phyloP scores from a whole-genome alignment of 306 rosid species.

The Rubus idaeus region DNA sequence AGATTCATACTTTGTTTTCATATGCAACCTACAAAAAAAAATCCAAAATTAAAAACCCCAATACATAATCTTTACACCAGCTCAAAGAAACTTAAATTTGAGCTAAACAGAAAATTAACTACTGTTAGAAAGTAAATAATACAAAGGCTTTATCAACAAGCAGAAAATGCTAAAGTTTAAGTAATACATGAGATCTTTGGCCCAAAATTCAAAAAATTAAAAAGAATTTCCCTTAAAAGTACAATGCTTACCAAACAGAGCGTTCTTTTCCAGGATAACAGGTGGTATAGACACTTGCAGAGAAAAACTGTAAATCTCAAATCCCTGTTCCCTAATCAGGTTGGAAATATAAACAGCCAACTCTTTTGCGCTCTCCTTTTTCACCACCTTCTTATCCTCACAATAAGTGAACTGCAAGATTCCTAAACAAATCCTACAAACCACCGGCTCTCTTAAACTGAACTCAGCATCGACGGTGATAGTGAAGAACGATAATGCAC shows the following conservation, averaged over 20 bases:
- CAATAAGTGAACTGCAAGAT: constrained; percentile 64
- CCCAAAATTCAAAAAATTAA: too few species aligned
- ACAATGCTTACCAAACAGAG: constrained; percentile 38
- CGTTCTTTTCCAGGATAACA: constrained; percentile 46
- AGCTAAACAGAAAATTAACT: too few species aligned
- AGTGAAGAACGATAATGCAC: too few species aligned
- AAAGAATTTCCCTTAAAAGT: too few species aligned
- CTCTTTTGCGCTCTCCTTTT: too few species aligned
- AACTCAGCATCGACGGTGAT: constrained; percentile 33
- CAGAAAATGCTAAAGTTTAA: not conserved
- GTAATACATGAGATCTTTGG: too few species aligned
- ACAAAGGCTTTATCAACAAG: not conserved
- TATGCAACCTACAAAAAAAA: too few species aligned
- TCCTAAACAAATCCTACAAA: constrained; percentile 73
- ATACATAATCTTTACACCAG: too few species aligned
- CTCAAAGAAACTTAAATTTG: too few species aligned
- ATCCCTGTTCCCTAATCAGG: constrained; percentile 44
- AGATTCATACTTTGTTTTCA: too few species aligned
- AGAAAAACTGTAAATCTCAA: constrained; percentile 58
- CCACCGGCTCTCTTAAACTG: constrained; percentile 17
- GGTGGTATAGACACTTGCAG: constrained; percentile 72
- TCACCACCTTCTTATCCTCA: constrained; percentile 21
- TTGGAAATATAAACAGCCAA: constrained; percentile 57
- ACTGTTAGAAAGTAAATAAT: not conserved
- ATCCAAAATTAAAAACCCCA: too few species aligned